Percentiles rank a stretch among this genome's conserved stretches.
phyloP scores from a whole-genome alignment of 495 filamentous ascomycete species.

The Penicillium goetzii region DNA sequence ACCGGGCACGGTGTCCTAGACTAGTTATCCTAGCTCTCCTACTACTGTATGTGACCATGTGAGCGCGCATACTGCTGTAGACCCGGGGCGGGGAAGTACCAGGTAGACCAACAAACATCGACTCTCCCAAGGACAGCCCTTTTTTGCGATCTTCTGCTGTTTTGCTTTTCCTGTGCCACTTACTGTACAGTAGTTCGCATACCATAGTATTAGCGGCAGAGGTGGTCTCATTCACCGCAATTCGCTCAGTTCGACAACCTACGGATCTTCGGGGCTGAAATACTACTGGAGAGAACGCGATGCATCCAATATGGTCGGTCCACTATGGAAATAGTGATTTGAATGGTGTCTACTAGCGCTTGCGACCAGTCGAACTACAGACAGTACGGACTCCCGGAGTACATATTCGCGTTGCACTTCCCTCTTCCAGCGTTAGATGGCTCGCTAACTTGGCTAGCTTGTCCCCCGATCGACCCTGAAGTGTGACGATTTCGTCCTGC shows the following conservation, averaged over 20 bases:
- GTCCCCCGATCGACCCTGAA: not conserved
- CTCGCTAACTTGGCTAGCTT: not conserved
- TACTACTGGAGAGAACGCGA: not conserved
- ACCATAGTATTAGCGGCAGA: not conserved
- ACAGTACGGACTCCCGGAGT: too few relatives aligned
- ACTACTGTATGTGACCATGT: too few relatives aligned
- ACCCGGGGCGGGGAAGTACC: too few relatives aligned
- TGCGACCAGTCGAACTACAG: constrained; percentile 1
- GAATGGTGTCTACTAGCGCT: not conserved
- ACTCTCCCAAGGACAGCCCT: too few relatives aligned
- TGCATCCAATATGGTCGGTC: not conserved
- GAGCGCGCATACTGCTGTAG: too few relatives aligned
- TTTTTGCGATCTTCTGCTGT: not conserved
- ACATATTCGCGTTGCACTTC: not conserved
- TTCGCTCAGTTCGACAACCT: not conserved
- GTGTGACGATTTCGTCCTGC: too few relatives aligned
- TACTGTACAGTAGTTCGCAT: not conserved
- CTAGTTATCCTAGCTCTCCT: not conserved
- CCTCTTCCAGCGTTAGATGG: not conserved
- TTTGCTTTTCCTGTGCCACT: not conserved
- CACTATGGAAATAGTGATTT: not conserved
- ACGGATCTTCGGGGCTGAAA: not conserved
- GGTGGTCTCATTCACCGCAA: not conserved
- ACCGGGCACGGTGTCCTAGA: not conserved
- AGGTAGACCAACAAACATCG: too few relatives aligned